Conservation (phyloP, 768 basidiomycete genomes). For the Myochromella boudieri region DNA sequence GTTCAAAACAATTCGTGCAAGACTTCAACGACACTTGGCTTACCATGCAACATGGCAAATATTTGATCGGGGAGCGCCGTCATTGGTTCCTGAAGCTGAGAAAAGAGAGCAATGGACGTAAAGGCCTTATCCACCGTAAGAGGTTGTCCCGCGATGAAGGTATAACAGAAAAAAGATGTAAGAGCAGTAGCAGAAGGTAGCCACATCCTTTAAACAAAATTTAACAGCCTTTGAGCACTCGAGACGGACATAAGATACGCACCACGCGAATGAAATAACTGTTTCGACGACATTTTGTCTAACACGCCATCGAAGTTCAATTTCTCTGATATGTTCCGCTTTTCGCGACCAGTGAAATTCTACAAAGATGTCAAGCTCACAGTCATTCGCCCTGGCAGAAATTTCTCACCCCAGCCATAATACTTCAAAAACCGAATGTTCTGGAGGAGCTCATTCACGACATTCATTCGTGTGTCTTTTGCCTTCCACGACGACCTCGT, state of each 20-base stretch:
- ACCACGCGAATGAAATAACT: conserved; percentile 70
- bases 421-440: conserved; percentile 74
- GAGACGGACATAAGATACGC: conserved; percentile 25
- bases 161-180: conserved; percentile 63
- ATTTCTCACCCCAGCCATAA: conserved; percentile 66
- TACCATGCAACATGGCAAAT: conserved; percentile 64
- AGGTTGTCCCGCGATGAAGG: conserved; percentile 59
- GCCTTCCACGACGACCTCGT: conserved; percentile 60
- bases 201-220: conserved; percentile 57
- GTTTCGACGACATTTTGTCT: conserved; percentile 62
- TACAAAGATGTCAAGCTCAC: conserved; percentile 18
- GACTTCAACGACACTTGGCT: conserved; percentile 9
- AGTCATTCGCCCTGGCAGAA: neutral
- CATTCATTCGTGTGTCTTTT: conserved; percentile 65
- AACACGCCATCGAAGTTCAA: conserved; percentile 67
- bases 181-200: conserved; percentile 70
- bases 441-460: conserved; percentile 76
- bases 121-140: conserved; percentile 82
- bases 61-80: conserved; percentile 61
- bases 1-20: conserved; percentile 8
- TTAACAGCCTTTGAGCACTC: too few species aligned
- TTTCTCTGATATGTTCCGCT: conserved; percentile 52
- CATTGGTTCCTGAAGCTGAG: conserved; percentile 69
- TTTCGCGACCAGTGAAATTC: conserved; percentile 62
- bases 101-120: conserved; percentile 76